These are phyloP conservation scores for Skeletonema tropicum DNA, from an alignment of 108 stramenopile genomes.

Conservation along the genomic window DNA sequence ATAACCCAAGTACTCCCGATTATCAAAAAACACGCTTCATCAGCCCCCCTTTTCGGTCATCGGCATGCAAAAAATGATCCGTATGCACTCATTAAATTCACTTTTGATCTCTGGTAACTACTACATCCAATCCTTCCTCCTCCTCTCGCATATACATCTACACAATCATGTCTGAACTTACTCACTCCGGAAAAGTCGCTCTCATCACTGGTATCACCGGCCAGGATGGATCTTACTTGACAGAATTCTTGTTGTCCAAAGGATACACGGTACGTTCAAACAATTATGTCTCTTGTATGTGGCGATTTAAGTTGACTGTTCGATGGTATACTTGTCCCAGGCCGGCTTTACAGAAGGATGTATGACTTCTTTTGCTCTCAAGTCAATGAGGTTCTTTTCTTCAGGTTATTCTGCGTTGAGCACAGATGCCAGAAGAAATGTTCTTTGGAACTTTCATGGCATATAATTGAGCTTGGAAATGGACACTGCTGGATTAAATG, in stretches of 20 bases:
- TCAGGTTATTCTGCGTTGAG: background rate
- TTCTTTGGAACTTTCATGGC: background rate
- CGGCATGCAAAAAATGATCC: background rate
- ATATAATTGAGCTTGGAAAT: background rate
- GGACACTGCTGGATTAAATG: background rate
- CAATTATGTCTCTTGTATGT: background rate
- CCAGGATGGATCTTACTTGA: conserved; percentile 98
- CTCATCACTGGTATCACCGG: conserved; percentile 98
- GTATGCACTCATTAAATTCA: background rate
- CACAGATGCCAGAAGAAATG: background rate
- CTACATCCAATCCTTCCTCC: background rate
- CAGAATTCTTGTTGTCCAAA: conserved; percentile 93
- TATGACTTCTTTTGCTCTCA: background rate
- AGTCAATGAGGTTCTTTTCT: background rate
- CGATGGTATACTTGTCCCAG: background rate
- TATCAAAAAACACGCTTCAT: background rate
- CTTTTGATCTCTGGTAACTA: background rate
- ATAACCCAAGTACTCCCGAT: no score
- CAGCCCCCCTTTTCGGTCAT: background rate
- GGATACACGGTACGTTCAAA: conserved; percentile 87
- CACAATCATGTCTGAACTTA: conserved; percentile 5
- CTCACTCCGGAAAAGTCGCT: conserved; percentile 75
- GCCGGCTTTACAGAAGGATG: background rate
- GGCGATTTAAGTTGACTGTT: background rate
- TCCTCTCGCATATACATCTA: background rate